Evolutionary conservation across 495 filamentous ascomycete genomes (phyloP).

Genomic region (Baudoinia panamericana): DNA sequence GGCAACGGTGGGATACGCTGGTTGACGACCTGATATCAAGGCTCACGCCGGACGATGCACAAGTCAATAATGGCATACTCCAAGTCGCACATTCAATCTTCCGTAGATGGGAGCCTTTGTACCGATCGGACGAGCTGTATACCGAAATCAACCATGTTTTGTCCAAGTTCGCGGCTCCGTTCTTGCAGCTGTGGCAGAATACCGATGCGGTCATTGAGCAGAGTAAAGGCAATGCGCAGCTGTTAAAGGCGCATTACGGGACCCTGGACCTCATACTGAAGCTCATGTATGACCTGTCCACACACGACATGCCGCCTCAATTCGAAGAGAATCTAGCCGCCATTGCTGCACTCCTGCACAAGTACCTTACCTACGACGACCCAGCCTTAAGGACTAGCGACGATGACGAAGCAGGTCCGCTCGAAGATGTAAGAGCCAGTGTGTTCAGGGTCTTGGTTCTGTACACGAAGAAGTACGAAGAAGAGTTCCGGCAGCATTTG

Average conservation of each 20-base stretch:
- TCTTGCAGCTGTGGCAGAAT: conserved; percentile 58
- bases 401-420: conserved; percentile 67
- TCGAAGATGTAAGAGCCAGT: conserved; percentile 78
- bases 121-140: conserved; percentile 79
- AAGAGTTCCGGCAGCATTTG: conserved; percentile 69
- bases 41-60: conserved; percentile 59
- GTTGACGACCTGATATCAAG: conserved; percentile 84
- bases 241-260: conserved; percentile 59
- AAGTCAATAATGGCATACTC: conserved; percentile 81
- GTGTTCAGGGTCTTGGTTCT: conserved; percentile 81
- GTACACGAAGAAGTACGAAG: conserved; percentile 85
- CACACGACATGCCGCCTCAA: conserved; percentile 84
- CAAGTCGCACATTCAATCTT: conserved; percentile 98
- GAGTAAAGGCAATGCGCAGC: conserved; percentile 58
- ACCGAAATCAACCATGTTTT: conserved; percentile 92
- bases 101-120: conserved; percentile 86
- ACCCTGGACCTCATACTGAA: conserved; percentile 79
- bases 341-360: conserved; percentile 69
- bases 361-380: conserved; percentile 86
- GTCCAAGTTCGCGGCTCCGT: conserved; percentile 63
- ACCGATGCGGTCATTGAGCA: conserved; percentile 66
- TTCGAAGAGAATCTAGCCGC: conserved; percentile 74
- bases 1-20: conserved; percentile 84
- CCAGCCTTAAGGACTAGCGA: conserved; percentile 66
- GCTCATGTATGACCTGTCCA: conserved; percentile 88